Evolutionary conservation across 306 rosid genomes (phyloP), one percentile per base, ranked within the genome.

Genomic region (Sicyos edulis): DNA sequence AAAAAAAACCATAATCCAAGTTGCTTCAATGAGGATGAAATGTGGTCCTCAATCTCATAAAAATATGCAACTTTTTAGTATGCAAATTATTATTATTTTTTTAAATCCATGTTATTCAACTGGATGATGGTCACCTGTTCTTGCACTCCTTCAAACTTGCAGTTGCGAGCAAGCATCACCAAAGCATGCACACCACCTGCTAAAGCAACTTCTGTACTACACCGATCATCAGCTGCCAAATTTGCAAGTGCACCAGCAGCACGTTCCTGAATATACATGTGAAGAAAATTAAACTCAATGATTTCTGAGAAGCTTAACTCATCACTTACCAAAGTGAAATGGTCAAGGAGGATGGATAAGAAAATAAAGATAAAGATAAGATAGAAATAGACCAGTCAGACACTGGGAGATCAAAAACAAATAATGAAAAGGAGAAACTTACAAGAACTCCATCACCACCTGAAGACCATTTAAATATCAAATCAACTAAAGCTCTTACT

Each of bases 161-260:
- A 91, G 73, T 78, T 87, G 59, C 97, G 95, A 66, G 99, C 99
- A 83, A 95, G 99, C 97, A 86, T 95, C 83, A 95, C 99, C 76
- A 95, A 83, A 71, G 99, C 99, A 81, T 91, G 99, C 68, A 95
- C 96, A 45, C 99, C 99, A 52, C 97, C 99, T 44, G 97, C 96
- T 77, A 82, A 55, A 12, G 99, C 99, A 81, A 95, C 99, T 79
- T 95, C 95, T 37, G 95, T 95, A 78, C 99, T 95, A 82, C 99
- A 95, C 83, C 91, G 87, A 82, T 95, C 99, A 81, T 95, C 99
- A 66, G 99, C 99, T 47, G 99, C 99, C 86, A 95, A 89, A 86
- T 95, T 95, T 26, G 99, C 99, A 76, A 95, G 82, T 76, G 99
- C 99, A 83, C 97, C 99, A 75, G 99, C 99, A 13, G 99, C 99